Evolutionary conservation across 805 yeast genomes (phyloP).

Genomic region (Ogataea populi-albae): DNA sequence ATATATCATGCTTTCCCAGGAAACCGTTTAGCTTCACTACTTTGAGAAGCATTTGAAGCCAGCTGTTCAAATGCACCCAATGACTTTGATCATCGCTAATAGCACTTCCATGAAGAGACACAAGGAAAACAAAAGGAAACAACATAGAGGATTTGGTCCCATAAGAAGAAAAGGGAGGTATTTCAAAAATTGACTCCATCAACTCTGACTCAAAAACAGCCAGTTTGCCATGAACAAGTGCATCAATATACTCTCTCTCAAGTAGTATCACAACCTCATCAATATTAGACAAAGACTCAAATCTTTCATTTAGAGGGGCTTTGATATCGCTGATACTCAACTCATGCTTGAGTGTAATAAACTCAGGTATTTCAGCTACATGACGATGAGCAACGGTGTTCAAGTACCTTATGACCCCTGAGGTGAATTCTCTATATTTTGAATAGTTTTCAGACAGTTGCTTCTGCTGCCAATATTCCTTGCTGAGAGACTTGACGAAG

Average conservation of each 20-base stretch:
- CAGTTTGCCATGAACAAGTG: constrained; percentile 13
- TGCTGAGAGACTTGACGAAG: constrained; percentile 16
- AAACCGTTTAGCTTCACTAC: constrained; percentile 7
- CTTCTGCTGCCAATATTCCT: constrained; percentile 18
- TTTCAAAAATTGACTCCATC: constrained; percentile 12
- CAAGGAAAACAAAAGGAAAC: constrained; percentile 17
- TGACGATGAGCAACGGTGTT: constrained; percentile 21
- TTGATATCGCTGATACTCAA: constrained; percentile 17
- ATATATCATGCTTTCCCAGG: constrained; percentile 16
- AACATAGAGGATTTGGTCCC: constrained; percentile 12
- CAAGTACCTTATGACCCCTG: constrained; percentile 23
- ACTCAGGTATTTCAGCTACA: constrained; percentile 20
- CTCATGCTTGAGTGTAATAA: constrained; percentile 17
- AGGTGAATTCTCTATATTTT: constrained; percentile 15
- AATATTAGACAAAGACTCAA: constrained; percentile 22
- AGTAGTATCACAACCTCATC: constrained; percentile 21
- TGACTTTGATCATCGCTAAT: constrained; percentile 11
- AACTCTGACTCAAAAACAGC: constrained; percentile 18
- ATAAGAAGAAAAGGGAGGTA: constrained; percentile 10
- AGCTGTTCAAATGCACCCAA: constrained; percentile 28
- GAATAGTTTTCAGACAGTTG: neutral
- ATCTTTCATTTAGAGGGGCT: constrained; percentile 24
- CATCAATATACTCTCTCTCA: constrained; percentile 21
- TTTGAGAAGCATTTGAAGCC: constrained; percentile 20
- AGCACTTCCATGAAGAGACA: constrained; percentile 18